Percentiles rank a stretch among this genome's conserved stretches.
These are phyloP conservation scores for Sicyos baderoa DNA, from an alignment of 306 rosid genomes.

Conservation along the genomic window DNA sequence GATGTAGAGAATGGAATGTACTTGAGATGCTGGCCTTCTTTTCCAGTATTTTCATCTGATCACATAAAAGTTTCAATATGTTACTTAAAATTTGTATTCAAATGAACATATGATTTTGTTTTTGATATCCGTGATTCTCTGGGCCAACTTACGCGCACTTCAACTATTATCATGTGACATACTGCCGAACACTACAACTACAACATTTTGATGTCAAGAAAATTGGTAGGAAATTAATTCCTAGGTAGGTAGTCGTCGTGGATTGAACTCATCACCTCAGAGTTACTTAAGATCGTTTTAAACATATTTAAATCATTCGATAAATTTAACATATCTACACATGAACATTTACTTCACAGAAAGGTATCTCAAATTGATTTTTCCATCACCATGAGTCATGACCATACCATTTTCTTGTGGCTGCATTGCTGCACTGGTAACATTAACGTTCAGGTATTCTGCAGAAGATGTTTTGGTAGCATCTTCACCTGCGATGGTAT, in stretches of 20 bases:
- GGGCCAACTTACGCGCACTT: too few species aligned
- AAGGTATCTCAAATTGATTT: neutral
- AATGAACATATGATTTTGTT: neutral
- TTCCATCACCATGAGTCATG: conserved; percentile 18
- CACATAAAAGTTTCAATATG: neutral
- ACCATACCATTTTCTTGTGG: conserved; percentile 27
- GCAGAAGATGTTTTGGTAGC: conserved; percentile 33
- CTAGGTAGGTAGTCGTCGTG: too few species aligned
- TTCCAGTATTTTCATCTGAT: conserved; percentile 22
- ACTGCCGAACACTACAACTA: too few species aligned
- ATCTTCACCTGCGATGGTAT: conserved; percentile 23
- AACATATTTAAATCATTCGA: neutral
- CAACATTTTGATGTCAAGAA: too few species aligned
- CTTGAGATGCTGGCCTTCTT: conserved; percentile 34
- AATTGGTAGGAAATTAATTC: too few species aligned
- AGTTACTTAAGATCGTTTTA: too few species aligned
- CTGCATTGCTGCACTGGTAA: conserved; percentile 27
- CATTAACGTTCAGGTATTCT: conserved; percentile 34
- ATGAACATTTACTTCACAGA: neutral
- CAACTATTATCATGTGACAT: too few species aligned
- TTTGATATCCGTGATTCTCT: too few species aligned
- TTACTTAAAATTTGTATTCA: neutral
- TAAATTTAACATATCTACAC: neutral
- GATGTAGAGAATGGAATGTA: conserved; percentile 29
- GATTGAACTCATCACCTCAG: too few species aligned